Evolutionary conservation across 2,329 filamentous ascomycete genomes (phyloP), one percentile per base, ranked within the genome.

Genomic region (Canariomyces notabilis): DNA sequence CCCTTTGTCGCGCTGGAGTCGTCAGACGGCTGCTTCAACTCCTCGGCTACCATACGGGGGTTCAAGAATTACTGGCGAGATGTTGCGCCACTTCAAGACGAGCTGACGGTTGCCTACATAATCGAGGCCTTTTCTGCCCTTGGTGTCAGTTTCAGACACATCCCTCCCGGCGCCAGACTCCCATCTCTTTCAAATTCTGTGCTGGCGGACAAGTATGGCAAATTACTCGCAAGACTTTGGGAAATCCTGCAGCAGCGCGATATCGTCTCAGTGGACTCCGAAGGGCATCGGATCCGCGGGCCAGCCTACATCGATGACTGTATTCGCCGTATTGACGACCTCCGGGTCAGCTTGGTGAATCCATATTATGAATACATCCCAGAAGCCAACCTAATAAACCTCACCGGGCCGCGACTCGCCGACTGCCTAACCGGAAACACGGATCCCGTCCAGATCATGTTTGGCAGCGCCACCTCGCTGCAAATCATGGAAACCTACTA

Each of bases 361-460:
- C 2, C 7, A 3, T 44, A 26, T 16, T 48, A 48, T 1, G 22
- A 37, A 6, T 40, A 55, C 9, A 44, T 44, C 2, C 40, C 21
- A 14, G 52, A 51, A 9, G 23, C 56, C 1, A 22, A 37, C 0
- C 53, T 69, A 0, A 50, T 49, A 0, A 56, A 65, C 21, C 45
- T 55, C 0, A 63, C 63, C 0, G 63, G 63, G 8, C 49, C 52
- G 1, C 54, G 57, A 6, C 52, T 66, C 4, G 59, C 61, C 1
- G 52, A 60, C 3, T 58, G 63, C 1, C 42, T 67, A 8, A 48
- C 15, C 3, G 68, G 67, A 9, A 53, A 64, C 18, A 58, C 59
- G 9, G 66, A 71, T 44, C 64, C 65, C 1, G 56, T 70, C 15
- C 56, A 64, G 37, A 49, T 71, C 2, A 59, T 72, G 6, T 72